Percentiles rank a stretch among this genome's conserved stretches.
These are phyloP conservation scores for Amylostereum areolatum DNA, from an alignment of 1,284 basidiomycete genomes.

Conservation along the genomic window DNA sequence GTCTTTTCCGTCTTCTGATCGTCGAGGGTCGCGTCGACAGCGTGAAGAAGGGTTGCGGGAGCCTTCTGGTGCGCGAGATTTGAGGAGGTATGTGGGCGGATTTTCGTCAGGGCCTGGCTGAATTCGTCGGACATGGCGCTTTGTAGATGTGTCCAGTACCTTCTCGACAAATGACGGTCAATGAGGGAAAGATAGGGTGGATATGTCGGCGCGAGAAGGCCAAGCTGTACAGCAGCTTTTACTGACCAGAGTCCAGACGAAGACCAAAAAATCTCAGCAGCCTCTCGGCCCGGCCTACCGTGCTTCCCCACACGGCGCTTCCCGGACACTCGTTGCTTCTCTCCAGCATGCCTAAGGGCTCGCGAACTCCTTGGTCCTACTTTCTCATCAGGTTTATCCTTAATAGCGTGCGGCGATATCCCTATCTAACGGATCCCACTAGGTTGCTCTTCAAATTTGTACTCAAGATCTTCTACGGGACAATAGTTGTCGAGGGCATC, in stretches of 20 bases:
- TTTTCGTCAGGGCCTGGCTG: constrained; percentile 73
- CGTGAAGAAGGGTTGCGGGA: constrained; percentile 84
- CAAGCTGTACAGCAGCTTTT: too few species aligned
- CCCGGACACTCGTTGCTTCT: neutral
- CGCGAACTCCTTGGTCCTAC: constrained; percentile 64
- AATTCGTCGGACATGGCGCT: constrained; percentile 23
- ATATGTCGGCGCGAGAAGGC: too few species aligned
- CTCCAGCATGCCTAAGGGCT: constrained; percentile 33
- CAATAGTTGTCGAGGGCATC: constrained; percentile 79
- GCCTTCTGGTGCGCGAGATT: constrained; percentile 83
- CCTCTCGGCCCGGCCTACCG: too few species aligned
- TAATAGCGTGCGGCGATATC: neutral
- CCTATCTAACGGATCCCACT: constrained; percentile 5
- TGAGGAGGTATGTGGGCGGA: constrained; percentile 83
- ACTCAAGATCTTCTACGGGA: constrained; percentile 82
- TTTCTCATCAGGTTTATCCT: constrained; percentile 48
- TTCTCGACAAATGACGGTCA: too few species aligned
- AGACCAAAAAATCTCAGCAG: too few species aligned
- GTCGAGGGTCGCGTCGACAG: constrained; percentile 84
- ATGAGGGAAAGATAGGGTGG: too few species aligned
- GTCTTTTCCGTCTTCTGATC: constrained; percentile 69
- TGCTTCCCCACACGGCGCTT: too few species aligned
- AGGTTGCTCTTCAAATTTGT: constrained; percentile 73
- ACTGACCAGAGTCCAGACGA: too few species aligned
- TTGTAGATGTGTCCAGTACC: neutral